phyloP scores from a whole-genome alignment of 2,329 filamentous ascomycete genomes.

The Calonectria montana region DNA sequence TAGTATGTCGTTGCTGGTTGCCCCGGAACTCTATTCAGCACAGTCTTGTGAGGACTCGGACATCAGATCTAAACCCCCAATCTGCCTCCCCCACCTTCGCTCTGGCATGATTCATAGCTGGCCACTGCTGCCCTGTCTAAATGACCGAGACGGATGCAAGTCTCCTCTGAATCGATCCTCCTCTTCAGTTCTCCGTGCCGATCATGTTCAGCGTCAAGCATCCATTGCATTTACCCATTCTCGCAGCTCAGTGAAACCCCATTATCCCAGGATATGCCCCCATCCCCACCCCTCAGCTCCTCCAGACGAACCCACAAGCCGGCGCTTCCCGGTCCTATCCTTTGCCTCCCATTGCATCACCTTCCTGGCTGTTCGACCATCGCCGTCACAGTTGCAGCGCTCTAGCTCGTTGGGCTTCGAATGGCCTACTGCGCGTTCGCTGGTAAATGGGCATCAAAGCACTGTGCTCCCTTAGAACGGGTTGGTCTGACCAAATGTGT shows the following conservation, averaged over 20 bases:
- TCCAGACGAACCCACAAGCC: constrained; percentile 6
- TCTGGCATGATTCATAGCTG: constrained; percentile 1
- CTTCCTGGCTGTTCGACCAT: neutral
- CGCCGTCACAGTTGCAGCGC: constrained; percentile 8
- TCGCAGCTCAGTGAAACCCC: neutral
- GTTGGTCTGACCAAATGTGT: neutral
- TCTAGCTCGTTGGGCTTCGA: neutral
- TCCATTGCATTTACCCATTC: neutral
- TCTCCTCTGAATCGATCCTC: neutral
- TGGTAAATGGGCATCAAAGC: neutral
- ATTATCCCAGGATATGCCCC: constrained; percentile 1
- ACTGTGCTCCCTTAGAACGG: neutral
- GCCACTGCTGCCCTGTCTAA: constrained; percentile 1
- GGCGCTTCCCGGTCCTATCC: constrained; percentile 7
- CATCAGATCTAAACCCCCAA: constrained; percentile 16
- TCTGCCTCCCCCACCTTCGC: constrained; percentile 6
- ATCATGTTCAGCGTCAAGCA: constrained; percentile 5
- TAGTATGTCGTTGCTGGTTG: neutral
- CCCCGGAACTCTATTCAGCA: neutral
- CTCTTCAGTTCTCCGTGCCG: constrained; percentile 4
- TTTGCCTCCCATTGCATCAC: neutral
- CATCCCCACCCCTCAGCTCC: constrained; percentile 5
- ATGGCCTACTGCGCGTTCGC: neutral
- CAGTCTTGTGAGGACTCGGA: neutral
- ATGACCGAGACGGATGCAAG: neutral